Evolutionary conservation across 805 yeast species (phyloP).

Genomic region (Lachancea sp.): DNA sequence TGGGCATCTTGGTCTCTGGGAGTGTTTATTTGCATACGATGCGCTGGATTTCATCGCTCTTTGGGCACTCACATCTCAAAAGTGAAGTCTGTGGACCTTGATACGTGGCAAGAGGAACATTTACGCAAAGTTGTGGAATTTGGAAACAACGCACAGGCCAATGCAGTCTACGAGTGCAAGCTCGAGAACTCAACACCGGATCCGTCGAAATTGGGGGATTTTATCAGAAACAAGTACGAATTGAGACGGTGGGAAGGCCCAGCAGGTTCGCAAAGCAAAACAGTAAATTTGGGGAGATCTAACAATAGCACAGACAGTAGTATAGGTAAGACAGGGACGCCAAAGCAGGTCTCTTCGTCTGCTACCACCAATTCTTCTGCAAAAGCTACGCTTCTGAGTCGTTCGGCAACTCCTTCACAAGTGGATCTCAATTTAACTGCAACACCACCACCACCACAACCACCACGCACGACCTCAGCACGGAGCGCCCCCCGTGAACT

Average conservation of each 20-base stretch:
- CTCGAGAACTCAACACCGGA: slow-evolving; percentile 65
- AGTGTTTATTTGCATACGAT: slow-evolving; percentile 84
- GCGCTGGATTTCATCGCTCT: slow-evolving; percentile 92
- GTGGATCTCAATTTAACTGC: slow-evolving; percentile 9
- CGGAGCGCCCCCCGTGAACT: slow-evolving; percentile 6
- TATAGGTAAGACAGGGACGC: not conserved
- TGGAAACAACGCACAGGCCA: slow-evolving; percentile 73
- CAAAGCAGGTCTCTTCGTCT: too few species aligned
- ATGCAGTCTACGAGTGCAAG: slow-evolving; percentile 75
- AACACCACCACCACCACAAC: slow-evolving; percentile 2
- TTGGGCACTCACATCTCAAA: slow-evolving; percentile 93
- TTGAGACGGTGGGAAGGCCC: slow-evolving; percentile 72
- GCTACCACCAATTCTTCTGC: not conserved
- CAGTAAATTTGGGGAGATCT: not conserved
- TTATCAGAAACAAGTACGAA: slow-evolving; percentile 88
- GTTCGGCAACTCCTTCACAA: slow-evolving; percentile 8
- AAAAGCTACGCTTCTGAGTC: not conserved
- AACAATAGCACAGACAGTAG: not conserved
- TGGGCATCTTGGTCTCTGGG: slow-evolving; percentile 99
- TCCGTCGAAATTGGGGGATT: slow-evolving; percentile 77
- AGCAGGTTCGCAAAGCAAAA: too few species aligned
- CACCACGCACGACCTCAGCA: slow-evolving; percentile 6
- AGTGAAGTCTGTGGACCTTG: slow-evolving; percentile 90
- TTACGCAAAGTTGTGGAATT: slow-evolving; percentile 72
- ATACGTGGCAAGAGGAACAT: slow-evolving; percentile 95